phyloP scores from a whole-genome alignment of 192 early-diverging fungal species.

The Rhizoclosmatium sp. region DNA sequence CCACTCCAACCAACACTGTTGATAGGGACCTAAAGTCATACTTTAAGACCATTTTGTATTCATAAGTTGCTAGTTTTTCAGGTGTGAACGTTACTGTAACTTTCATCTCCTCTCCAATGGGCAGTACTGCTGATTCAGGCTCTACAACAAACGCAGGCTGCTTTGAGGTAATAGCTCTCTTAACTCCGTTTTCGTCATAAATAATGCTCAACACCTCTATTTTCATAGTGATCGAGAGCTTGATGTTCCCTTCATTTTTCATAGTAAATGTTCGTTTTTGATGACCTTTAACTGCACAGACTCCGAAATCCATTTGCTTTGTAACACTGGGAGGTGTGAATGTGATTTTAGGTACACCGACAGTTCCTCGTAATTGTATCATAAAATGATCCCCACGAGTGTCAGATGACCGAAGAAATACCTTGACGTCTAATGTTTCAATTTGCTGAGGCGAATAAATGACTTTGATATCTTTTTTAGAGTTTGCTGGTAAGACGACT shows the following conservation, averaged over 20 bases:
- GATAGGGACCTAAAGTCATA: slow-evolving; percentile 61
- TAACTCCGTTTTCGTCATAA: slow-evolving; percentile 12
- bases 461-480: slow-evolving; percentile 52
- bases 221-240: slow-evolving; percentile 47
- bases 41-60: slow-evolving; percentile 52
- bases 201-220: slow-evolving; percentile 35
- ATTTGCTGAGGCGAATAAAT: slow-evolving; percentile 62
- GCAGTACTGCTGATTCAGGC: slow-evolving; percentile 46
- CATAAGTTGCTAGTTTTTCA: slow-evolving; percentile 54
- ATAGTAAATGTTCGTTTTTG: slow-evolving; percentile 58
- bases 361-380: slow-evolving; percentile 55
- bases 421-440: slow-evolving; percentile 59
- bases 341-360: slow-evolving; percentile 63
- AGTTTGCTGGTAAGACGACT: slow-evolving; percentile 46
- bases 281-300: slow-evolving; percentile 50
- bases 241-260: slow-evolving; percentile 66
- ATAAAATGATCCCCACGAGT: slow-evolving; percentile 64
- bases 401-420: slow-evolving; percentile 62
- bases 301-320: slow-evolving; percentile 61
- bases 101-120: slow-evolving; percentile 50
- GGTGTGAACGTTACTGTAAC: slow-evolving; percentile 58
- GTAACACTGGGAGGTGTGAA: slow-evolving; percentile 50
- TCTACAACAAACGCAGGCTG: slow-evolving; percentile 42
- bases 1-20: slow-evolving; percentile 51
- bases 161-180: not conserved